Base-by-base conservation (phyloP, 75 land plant species). In the Sequoiadendron giganteum region DNA sequence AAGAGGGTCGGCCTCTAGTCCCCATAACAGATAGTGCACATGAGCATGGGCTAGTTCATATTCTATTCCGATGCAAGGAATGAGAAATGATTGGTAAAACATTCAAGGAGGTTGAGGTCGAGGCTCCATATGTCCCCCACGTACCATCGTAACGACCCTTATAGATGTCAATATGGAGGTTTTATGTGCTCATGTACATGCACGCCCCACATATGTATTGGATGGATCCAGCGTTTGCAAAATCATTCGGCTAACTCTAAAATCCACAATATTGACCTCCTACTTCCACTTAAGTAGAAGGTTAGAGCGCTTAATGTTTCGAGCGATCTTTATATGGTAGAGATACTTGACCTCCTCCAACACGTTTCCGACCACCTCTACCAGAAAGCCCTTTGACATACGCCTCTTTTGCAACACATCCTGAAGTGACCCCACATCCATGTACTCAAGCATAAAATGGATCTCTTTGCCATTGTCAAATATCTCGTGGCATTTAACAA, bases 271-370 rank as follows among this genome's bases (percentile, higher is more conserved):
- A 90, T 96, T 96, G 48, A 96, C 97, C 87, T 90, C 88, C 76
- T 85, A 86, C 19, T 56, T 75, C 14, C 89, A 19, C 83, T 95
- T 91, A 75, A 95, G 86, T 30, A 97, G 90, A 55, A 97, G 91
- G 81, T 97, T 97, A 18, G 97, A 94, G 16, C 97, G 98, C 88
- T 96, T 96, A n/a, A n/a, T n/a, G n/a, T n/a, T n/a, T n/a, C n/a
- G n/a, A n/a, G n/a, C n/a, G n/a, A n/a, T n/a, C n/a, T n/a, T n/a
- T n/a, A n/a, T n/a, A n/a, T n/a, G n/a, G 92, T 95, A 97, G n/a
- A 96, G 92, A 89, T 96, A 95, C 40, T 84, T 87, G 42, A 96
- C 90, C 1, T 97, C 97, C 52, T 86, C 30, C 65, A 86, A 40
- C 34, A 70, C 79, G 90, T 95, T 94, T 19, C 86, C 68, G 11